Evolutionary conservation across 352 stramenopile species (phyloP).

Genomic region (Pythium volutum): DNA sequence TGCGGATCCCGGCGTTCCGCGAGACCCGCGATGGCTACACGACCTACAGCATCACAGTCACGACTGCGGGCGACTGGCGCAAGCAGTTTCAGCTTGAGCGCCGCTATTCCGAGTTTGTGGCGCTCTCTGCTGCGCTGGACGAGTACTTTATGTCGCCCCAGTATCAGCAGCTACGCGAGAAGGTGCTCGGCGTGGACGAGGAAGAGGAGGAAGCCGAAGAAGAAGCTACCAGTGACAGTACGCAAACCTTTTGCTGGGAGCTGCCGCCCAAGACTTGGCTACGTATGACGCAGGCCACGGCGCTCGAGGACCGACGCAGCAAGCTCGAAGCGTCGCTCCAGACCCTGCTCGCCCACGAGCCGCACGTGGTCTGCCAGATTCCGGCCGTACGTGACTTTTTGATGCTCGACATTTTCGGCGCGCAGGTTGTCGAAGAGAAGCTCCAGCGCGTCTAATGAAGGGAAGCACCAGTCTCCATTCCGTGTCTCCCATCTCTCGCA

Average conservation of each 20-base stretch:
- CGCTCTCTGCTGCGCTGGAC: constrained; percentile 45
- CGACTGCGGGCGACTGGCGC: constrained; percentile 32
- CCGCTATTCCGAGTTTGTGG: constrained; percentile 78
- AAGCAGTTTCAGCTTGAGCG: constrained; percentile 59
- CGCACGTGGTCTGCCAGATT: constrained; percentile 40
- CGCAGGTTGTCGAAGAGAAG: constrained; percentile 64
- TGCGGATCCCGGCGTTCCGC: constrained; percentile 54
- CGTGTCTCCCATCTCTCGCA: neutral
- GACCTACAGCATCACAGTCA: constrained; percentile 53
- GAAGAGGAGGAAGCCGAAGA: constrained; percentile 19
- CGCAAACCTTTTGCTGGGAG: constrained; percentile 43
- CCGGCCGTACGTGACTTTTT: constrained; percentile 71
- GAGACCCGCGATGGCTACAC: constrained; percentile 66
- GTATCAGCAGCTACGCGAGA: constrained; percentile 16
- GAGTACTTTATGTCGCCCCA: constrained; percentile 28
- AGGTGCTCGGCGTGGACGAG: constrained; percentile 12
- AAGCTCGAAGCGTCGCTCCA: constrained; percentile 57
- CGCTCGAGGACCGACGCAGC: constrained; percentile 58
- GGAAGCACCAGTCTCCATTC: no score
- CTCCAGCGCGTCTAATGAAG: constrained; percentile 29
- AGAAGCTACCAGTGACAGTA: neutral
- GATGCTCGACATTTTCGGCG: constrained; percentile 76
- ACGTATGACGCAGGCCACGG: constrained; percentile 51
- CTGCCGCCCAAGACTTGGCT: constrained; percentile 82
- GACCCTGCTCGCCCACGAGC: constrained; percentile 38